Conservation (phyloP, 2,329 filamentous ascomycete species). For the Alternaria metachromatica region DNA sequence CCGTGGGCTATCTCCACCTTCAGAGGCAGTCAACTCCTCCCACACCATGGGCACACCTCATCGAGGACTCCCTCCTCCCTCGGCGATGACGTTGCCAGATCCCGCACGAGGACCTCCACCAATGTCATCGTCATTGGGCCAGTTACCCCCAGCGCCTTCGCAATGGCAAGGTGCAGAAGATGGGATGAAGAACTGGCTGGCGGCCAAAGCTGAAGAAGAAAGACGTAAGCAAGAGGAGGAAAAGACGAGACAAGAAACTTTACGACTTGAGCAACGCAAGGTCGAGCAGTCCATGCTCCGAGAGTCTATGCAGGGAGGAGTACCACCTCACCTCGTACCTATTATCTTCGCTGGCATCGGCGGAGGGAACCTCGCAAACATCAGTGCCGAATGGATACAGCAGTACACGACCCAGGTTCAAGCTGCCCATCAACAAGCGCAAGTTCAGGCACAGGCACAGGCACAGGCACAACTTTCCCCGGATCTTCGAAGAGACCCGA, state of each 20-base stretch:
- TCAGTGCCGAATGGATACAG: conserved; percentile 59
- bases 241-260: conserved; percentile 58
- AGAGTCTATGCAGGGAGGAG: conserved; percentile 59
- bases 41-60: conserved; percentile 59
- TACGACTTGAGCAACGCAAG: conserved; percentile 58
- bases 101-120: conserved; percentile 49
- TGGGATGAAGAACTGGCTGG: conserved; percentile 59
- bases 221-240: conserved; percentile 62
- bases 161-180: conserved; percentile 61
- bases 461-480: conserved; percentile 51
- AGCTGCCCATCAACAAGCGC: conserved; percentile 52
- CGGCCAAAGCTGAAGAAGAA: conserved; percentile 61
- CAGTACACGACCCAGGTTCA: conserved; percentile 58
- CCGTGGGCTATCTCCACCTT: conserved; percentile 47
- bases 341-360: conserved; percentile 62
- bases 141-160: conserved; percentile 54
- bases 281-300: conserved; percentile 61
- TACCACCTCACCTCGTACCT: conserved; percentile 60
- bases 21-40: conserved; percentile 52
- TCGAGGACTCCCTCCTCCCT: conserved; percentile 60
- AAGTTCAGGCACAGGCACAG: conserved; percentile 50
- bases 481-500: conserved; percentile 51
- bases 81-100: conserved; percentile 60
- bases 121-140: conserved; percentile 46
- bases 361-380: conserved; percentile 55